Conservation (phyloP, 1,139 yeast genomes). For the Kluyveromyces sp. region DNA sequence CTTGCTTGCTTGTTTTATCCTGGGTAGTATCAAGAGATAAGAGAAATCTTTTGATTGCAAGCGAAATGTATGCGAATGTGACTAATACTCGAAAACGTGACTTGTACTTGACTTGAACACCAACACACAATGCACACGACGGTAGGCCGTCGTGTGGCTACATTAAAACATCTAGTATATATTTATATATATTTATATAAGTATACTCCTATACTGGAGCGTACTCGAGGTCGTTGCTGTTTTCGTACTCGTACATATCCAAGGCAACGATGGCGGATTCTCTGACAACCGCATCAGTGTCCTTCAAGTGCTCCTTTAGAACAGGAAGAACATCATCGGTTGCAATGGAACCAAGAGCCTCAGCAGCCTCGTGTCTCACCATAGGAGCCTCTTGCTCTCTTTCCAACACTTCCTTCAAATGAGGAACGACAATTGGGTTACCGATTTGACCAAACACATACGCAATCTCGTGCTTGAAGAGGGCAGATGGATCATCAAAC, state of each 20-base stretch:
- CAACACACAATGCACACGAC: too few relatives aligned
- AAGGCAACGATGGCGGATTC: conserved; percentile 95
- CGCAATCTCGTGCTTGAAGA: conserved; percentile 96
- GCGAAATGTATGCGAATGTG: too few relatives aligned
- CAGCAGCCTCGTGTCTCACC: conserved; percentile 99
- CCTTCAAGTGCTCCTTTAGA: conserved; percentile 68
- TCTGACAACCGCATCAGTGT: conserved; percentile 82
- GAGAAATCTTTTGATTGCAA: neutral
- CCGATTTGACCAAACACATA: conserved; percentile 96
- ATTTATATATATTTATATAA: too few relatives aligned
- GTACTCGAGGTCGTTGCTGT: conserved; percentile 76
- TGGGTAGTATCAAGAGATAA: neutral
- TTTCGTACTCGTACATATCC: conserved; percentile 96
- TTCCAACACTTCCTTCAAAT: conserved; percentile 72
- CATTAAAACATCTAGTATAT: too few relatives aligned
- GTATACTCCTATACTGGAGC: conserved; percentile 34
- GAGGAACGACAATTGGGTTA: conserved; percentile 87
- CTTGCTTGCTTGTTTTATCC: too few relatives aligned
- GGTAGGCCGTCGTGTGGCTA: too few relatives aligned
- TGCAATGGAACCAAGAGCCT: conserved; percentile 94
- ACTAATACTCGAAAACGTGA: too few relatives aligned
- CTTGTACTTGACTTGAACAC: too few relatives aligned
- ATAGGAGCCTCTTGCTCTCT: conserved; percentile 82
- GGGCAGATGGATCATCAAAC: conserved; percentile 80
- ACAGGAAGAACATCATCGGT: conserved; percentile 94